Evolutionary conservation across 352 stramenopile genomes (phyloP), one percentile per base, ranked within the genome.

Genomic region (Aphanomyces invadans): DNA sequence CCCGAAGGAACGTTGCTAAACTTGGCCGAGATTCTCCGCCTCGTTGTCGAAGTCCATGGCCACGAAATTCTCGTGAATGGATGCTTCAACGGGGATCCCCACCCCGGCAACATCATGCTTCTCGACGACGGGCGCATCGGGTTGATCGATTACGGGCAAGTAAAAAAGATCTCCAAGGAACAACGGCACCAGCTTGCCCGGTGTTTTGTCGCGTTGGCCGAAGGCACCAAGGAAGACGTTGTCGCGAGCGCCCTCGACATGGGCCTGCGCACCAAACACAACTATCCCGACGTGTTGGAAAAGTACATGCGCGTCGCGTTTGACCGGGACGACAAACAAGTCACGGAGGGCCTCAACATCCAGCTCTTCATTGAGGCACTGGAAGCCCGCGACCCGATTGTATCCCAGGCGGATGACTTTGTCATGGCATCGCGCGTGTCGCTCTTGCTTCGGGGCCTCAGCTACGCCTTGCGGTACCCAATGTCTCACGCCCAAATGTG

Each of bases 61-160:
- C 89, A 96, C 73, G 90, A 97, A 73, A 96, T 97, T 61, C 95
- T 97, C 61, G 79, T 95, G 12, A 76, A 96, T 56, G 90, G 90
- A n/a, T 90, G 74, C 44, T 97, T 97, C 69, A 97, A 97, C 62
- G 89, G 89, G 33, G 90, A 97, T 61, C 88, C 89, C 12, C 89
- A 97, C 42, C 89, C 89, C 2, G 90, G 90, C 12, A 97, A 97
- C 68, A 96, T 97, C 44, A 56, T 97, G 68, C 75, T 97, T 48
- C 77, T 97, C 17, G 79, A 93, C 4, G 89, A 97, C 53, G 89
- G 89, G 2, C 82, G 86, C 7, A 71, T 97, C 4, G 90, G 90
- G 2, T 73, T 97, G 51, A 94, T 97, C 46, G 90, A 97, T 74
- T 97, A 96, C 61, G 90, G 90, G 17, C 90, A 97, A 68, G 88